Evolutionary conservation across 2,329 filamentous ascomycete genomes (phyloP).

Genomic region (Plectosphaerella cucumerina): DNA sequence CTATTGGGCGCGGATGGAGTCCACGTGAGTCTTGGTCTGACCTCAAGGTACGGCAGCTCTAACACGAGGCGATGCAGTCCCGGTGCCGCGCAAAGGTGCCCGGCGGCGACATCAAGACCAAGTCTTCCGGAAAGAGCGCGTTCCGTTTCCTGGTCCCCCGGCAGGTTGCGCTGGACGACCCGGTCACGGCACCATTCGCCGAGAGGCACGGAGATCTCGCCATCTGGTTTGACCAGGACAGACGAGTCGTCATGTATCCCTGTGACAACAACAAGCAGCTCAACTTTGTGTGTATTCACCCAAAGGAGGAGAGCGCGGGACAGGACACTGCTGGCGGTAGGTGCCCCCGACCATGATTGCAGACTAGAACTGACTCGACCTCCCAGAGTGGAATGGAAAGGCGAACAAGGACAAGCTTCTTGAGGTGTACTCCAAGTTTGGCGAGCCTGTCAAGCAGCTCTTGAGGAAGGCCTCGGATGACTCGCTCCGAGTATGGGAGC

Average conservation of each 20-base stretch:
- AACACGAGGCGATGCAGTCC: constrained; percentile 11
- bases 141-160: constrained; percentile 49
- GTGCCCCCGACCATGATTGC: too few species aligned
- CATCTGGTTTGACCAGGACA: constrained; percentile 36
- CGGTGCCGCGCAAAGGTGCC: constrained; percentile 9
- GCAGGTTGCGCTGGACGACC: constrained; percentile 22
- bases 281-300: constrained; percentile 50
- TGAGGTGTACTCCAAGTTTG: constrained; percentile 36
- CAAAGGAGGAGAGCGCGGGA: constrained; percentile 15
- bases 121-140: constrained; percentile 47
- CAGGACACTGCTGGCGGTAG: neutral
- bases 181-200: constrained; percentile 25
- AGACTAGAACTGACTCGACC: neutral
- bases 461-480: constrained; percentile 28
- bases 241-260: constrained; percentile 43
- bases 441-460: constrained; percentile 31
- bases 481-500: constrained; percentile 46
- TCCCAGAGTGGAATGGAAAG: constrained; percentile 32
- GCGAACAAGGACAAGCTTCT: constrained; percentile 31
- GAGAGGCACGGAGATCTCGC: constrained; percentile 21
- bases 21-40: constrained; percentile 24
- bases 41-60: too few species aligned
- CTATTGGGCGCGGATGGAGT: constrained; percentile 54
- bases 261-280: constrained; percentile 37
- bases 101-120: constrained; percentile 20